Evolutionary conservation across 768 basidiomycete species (phyloP), one percentile per base, ranked within the genome.

Genomic region (Hygrophoropsis aurantiaca): DNA sequence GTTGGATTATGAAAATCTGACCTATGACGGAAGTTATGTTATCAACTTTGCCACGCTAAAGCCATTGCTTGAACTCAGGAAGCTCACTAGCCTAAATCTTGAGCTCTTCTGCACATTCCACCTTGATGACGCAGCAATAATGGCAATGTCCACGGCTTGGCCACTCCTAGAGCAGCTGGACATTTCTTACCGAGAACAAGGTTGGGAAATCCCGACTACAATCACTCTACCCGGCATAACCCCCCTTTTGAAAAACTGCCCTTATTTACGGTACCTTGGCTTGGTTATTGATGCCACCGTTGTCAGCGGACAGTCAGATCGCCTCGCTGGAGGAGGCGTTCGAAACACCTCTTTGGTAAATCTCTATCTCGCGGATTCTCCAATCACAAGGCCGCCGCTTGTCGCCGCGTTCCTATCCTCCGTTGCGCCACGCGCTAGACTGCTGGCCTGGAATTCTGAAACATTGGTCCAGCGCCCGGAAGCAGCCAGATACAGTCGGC

Each of bases 11-110:
- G 52, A 64, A 46, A 61, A 56, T 50, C 48, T 52, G 18, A 61
- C 63, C 47, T 62, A 62, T 2, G 61, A 62, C 44, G 58, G 63
- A 40, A 64, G 59, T 21, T 61, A 61, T 21, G 50, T 66, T 47
- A 66, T 61, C 10, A 51, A 64, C 23, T 52, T 61, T 30, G 9
- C 55, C 33, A 41, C 26, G 24, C 55, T 64, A 4, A 53, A 57
- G 3, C 61, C 64, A 2, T 59, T 64, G 15, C 62, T 64, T 32
- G 47, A 44, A 9, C 55, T 64, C 43, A 49, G 47, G 10, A 51
- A 42, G 18, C 47, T 64, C 5, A 52, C 47, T 9, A 53, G 53
- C 20, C 18, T 64, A n/a, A 64, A 62, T 21, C 24, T 64, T 39
- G 62, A 61, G 50, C 64, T 61, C 0, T n/a, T 64, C 1, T 62